phyloP scores from a whole-genome alignment of 2,329 filamentous ascomycete genomes.

The Talaromyces sp. region DNA sequence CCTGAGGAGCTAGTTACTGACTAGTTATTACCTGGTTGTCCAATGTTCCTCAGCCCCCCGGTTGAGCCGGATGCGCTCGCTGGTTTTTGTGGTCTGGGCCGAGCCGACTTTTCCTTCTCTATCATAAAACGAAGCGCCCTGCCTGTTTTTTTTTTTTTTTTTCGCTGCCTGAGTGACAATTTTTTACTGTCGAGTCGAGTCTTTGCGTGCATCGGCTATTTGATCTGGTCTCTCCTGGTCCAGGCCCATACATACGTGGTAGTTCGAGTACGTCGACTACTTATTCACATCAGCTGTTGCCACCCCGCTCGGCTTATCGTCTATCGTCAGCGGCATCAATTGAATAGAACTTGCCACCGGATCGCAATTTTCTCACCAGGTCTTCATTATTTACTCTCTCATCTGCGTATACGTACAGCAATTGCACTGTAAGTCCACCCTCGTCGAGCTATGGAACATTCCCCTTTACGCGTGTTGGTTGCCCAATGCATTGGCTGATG shows the following conservation, averaged over 20 bases:
- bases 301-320: neutral
- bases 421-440: constrained; percentile 1
- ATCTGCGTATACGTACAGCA: neutral
- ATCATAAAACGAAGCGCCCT: neutral
- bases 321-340: neutral
- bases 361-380: neutral
- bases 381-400: neutral
- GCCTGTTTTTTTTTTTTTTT: neutral
- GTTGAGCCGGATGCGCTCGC: neutral
- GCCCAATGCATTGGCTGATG: constrained; percentile 4
- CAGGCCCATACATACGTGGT: neutral
- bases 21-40: neutral
- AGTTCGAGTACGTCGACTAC: neutral
- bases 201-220: neutral
- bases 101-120: neutral
- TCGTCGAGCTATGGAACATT: neutral
- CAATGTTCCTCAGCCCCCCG: neutral
- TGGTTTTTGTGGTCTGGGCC: neutral
- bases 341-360: neutral
- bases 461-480: neutral
- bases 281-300: neutral
- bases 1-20: neutral
- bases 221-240: neutral
- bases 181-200: neutral
- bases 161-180: neutral